Base-by-base conservation (phyloP, 2,329 filamentous ascomycete species). In the Venturia pyrina region DNA sequence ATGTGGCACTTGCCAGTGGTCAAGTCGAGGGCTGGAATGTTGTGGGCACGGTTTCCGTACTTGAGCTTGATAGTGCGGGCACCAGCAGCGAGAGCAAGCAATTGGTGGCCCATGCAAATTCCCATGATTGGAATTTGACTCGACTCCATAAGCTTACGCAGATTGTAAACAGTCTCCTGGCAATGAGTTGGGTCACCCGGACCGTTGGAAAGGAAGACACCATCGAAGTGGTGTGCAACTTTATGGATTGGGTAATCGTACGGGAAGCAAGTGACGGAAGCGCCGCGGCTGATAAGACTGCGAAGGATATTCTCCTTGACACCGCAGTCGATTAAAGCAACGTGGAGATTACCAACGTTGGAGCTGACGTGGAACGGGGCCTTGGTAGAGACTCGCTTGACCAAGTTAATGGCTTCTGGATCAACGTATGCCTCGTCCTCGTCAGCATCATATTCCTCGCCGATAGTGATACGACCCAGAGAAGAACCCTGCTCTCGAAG, bases 241-340 rank as follows among this genome's bases (percentile, higher is more conserved):
- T 98, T 97, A 85, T 98, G 93, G 76, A 99, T 95, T 64, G 93
- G 93, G 81, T 95, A 98, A 82, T 98, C 88, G 80, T 89, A 97
- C 67, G 95, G 95, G 83, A 99, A 96, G 73, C 91, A 90, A 50
- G 95, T 98, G 69, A 96, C 90, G 69, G 90, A 93, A 65, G 93
- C 91, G 68, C 95, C 95, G 69, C 95, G 92, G 78, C 85, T 88
- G 74, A 98, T 93, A 68, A 99, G 83, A 77, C 90, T 96, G 74
- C 95, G 91, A 67, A 99, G 87, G 73, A 99, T 99, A 82, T 99
- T 99, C 85, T 99, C 95, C 86, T 99, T 99, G 71, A 98, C 95
- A 82, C 95, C 95, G 74, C 95, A 99, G 80, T 99, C 95, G 75
- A 99, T 89, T 71, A 99, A 85, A 67, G 93, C 95, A 71, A 99